Conservation (phyloP, 1,284 basidiomycete genomes). For the Gymnopus androsaceus region DNA sequence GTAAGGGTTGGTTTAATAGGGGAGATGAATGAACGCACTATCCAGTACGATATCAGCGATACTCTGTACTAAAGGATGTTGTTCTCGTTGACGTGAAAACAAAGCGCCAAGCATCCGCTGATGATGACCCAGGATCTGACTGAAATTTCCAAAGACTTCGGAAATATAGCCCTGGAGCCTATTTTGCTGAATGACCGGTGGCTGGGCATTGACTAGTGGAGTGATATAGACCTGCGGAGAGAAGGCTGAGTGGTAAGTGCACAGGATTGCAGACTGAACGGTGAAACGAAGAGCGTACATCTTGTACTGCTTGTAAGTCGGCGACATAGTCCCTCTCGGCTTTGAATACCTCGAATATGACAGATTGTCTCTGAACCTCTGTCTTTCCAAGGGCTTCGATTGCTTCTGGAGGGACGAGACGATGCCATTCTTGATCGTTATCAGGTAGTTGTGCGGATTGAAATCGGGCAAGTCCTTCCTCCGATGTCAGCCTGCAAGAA, state of each 20-base stretch:
- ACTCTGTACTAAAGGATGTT: slow-evolving; percentile 79
- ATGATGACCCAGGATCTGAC: slow-evolving; percentile 64
- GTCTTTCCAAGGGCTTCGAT: slow-evolving; percentile 66
- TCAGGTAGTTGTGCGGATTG: slow-evolving; percentile 62
- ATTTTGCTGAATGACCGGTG: slow-evolving; percentile 57
- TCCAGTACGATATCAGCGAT: slow-evolving; percentile 79
- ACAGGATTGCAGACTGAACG: not conserved
- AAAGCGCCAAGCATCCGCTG: slow-evolving; percentile 65
- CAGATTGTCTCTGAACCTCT: slow-evolving; percentile 79
- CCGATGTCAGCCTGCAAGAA: slow-evolving; percentile 52
- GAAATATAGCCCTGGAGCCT: slow-evolving; percentile 59
- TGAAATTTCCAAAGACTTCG: slow-evolving; percentile 77
- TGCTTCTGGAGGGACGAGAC: slow-evolving; percentile 68
- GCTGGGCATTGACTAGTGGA: slow-evolving; percentile 52
- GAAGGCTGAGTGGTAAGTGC: too few species aligned
- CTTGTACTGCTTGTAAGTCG: slow-evolving; percentile 68
- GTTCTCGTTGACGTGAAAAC: slow-evolving; percentile 72
- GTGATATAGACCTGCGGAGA: slow-evolving; percentile 68
- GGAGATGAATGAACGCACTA: slow-evolving; percentile 39
- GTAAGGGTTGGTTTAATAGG: slow-evolving; percentile 28
- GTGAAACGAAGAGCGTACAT: slow-evolving; percentile 42
- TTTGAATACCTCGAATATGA: slow-evolving; percentile 82
- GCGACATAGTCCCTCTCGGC: slow-evolving; percentile 79
- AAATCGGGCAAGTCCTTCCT: slow-evolving; percentile 64
- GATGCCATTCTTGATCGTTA: slow-evolving; percentile 75